These are phyloP conservation scores for Plenodomus tracheiphilus DNA, from an alignment of 2,329 filamentous ascomycete species.

Conservation along the genomic window DNA sequence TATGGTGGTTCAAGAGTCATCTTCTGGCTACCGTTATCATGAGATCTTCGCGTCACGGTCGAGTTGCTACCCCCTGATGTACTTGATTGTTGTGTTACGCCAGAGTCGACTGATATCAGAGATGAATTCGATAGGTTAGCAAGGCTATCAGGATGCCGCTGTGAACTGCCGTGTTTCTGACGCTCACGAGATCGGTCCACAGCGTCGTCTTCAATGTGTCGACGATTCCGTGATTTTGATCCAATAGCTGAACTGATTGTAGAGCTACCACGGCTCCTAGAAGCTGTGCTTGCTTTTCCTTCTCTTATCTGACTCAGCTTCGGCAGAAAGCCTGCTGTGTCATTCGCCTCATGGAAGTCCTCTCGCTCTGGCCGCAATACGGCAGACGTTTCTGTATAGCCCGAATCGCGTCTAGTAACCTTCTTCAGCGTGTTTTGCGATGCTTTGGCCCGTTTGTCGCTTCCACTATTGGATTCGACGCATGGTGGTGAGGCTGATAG, in stretches of 20 bases:
- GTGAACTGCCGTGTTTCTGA: conserved; percentile 38
- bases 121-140: conserved; percentile 45
- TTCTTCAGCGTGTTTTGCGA: conserved; percentile 26
- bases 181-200: conserved; percentile 33
- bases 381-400: conserved; percentile 14
- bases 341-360: conserved; percentile 20
- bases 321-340: conserved; percentile 40
- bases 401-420: conserved; percentile 20
- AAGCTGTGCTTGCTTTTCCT: conserved; percentile 31
- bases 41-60: conserved; percentile 51
- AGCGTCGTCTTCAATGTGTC: conserved; percentile 23
- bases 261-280: conserved; percentile 26
- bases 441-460: conserved; percentile 23
- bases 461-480: conserved; percentile 27
- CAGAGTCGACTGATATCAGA: conserved; percentile 48
- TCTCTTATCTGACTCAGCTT: conserved; percentile 48
- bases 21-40: conserved; percentile 36
- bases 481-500: conserved; percentile 21
- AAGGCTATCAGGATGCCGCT: conserved; percentile 36
- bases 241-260: conserved; percentile 21
- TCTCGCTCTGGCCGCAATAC: conserved; percentile 16
- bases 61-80: conserved; percentile 51
- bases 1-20: conserved; percentile 6
- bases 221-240: conserved; percentile 19
- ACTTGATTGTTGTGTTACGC: conserved; percentile 46